Base-by-base conservation (phyloP, 2,329 filamentous ascomycete species). In the Verticillium longisporum region DNA sequence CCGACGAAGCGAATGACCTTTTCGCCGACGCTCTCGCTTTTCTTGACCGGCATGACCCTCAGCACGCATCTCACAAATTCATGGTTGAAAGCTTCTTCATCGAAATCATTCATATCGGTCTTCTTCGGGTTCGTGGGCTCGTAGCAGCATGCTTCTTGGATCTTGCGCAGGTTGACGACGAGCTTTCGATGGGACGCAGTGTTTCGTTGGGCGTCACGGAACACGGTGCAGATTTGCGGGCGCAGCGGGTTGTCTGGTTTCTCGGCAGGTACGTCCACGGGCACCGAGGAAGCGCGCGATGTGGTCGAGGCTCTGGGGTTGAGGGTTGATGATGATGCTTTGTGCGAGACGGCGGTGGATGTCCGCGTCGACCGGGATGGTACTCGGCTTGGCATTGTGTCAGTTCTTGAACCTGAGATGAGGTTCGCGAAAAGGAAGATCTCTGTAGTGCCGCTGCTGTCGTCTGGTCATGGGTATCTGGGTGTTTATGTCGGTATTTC, bases 141-240 rank as follows among this genome's bases (percentile, higher is more conserved):
- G 68, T 88, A 88, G 71, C 84, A 88, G 77, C 92, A 97, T 41
- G 88, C 82, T 72, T 97, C 94, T 70, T 98, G 94, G 54, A 97
- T 84, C 75, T 97, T 97, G 65, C 94, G 87, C 63, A 99, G 78
- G 57, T 88, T 92, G 63, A 97, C 90, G 4, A 90, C 89, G 0
- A 97, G 83, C 72, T 98, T 98, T 63, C 94, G 83, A 73, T 99
- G 95, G 1, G 91, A 91, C 1, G 93, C 92, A 0, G 90, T 96
- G 1, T 91, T 96, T 68, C 89, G 88, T 74, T 99, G 95, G 37
- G 94, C 92, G 73, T 93, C 90, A 66, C 83, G 83, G 70, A 93
- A 93, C 56, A 92, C 82, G 60, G 82, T 76, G 71, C 88, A 89
- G 58, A 97, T 82, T 70, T 90, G 89, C 38, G 82, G 83, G 68